phyloP scores from a whole-genome alignment of 1,139 yeast species.

The Lodderomyces beijingensis region DNA sequence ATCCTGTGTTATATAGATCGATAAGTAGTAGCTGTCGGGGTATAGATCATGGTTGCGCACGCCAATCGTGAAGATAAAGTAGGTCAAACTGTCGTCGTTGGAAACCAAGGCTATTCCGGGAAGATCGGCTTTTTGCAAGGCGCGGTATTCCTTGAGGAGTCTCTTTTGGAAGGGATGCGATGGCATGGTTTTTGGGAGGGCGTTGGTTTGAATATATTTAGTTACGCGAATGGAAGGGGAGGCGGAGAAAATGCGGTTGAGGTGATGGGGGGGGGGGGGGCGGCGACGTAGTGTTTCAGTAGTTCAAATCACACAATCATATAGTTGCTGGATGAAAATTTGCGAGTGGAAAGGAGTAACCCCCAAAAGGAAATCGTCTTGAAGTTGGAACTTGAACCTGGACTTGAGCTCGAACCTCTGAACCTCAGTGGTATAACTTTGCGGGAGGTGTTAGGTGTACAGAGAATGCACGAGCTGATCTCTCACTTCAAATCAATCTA shows the following conservation, averaged over 20 bases:
- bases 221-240: neutral
- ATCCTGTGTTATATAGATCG: slow-evolving; percentile 37
- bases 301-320: too few species aligned
- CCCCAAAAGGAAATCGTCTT: too few species aligned
- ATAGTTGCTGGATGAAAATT: too few species aligned
- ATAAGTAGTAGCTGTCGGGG: slow-evolving; percentile 25
- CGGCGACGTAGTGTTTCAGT: too few species aligned
- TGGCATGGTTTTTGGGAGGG: slow-evolving; percentile 1
- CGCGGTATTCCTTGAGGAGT: slow-evolving; percentile 38
- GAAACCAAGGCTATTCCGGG: slow-evolving; percentile 28
- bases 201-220: too few species aligned
- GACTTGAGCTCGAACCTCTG: too few species aligned
- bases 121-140: slow-evolving; percentile 17
- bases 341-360: too few species aligned
- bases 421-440: too few species aligned
- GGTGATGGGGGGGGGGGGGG: neutral
- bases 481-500: too few species aligned
- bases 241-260: neutral
- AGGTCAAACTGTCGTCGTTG: slow-evolving; percentile 19
- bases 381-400: too few species aligned
- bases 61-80: slow-evolving; percentile 22
- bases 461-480: too few species aligned
- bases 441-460: too few species aligned
- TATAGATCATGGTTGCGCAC: slow-evolving; percentile 26
- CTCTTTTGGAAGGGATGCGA: slow-evolving; percentile 34